Conservation (phyloP, 441 rosid genomes). For the Euphorbia schlechtendalii region DNA sequence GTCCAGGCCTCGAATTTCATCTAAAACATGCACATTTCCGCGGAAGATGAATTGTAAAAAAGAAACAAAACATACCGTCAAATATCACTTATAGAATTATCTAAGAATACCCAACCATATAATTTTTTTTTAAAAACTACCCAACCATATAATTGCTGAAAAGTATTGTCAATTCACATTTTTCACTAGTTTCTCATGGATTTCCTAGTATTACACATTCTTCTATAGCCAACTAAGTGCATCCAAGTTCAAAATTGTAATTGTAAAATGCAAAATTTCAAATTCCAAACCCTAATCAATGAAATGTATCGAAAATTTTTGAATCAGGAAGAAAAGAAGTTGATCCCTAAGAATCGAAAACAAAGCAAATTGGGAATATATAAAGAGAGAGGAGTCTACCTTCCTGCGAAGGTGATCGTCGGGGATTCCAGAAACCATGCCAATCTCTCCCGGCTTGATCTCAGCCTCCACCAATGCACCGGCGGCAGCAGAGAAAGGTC, state of each 20-base stretch:
- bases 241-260: not conserved
- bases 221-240: not conserved
- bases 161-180: constrained; percentile 1
- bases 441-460: constrained; percentile 75
- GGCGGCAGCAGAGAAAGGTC: constrained; percentile 41
- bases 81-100: not conserved
- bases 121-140: no score
- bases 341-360: constrained; percentile 3
- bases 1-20: not conserved
- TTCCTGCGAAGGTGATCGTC: constrained; percentile 71
- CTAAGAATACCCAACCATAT: not conserved
- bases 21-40: not conserved
- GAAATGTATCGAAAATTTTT: constrained; percentile 1
- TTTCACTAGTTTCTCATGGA: not conserved
- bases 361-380: not conserved
- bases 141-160: not conserved
- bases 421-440: constrained; percentile 89
- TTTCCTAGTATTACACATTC: not conserved
- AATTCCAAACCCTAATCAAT: constrained; percentile 16
- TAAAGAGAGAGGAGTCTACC: constrained; percentile 23
- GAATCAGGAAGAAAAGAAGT: not conserved
- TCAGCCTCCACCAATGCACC: constrained; percentile 75
- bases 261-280: not conserved
- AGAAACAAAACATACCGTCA: no score
- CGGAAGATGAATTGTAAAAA: not conserved